These are phyloP conservation scores for Phaffia tasmanica DNA, from an alignment of 768 basidiomycete genomes.

Conservation along the genomic window DNA sequence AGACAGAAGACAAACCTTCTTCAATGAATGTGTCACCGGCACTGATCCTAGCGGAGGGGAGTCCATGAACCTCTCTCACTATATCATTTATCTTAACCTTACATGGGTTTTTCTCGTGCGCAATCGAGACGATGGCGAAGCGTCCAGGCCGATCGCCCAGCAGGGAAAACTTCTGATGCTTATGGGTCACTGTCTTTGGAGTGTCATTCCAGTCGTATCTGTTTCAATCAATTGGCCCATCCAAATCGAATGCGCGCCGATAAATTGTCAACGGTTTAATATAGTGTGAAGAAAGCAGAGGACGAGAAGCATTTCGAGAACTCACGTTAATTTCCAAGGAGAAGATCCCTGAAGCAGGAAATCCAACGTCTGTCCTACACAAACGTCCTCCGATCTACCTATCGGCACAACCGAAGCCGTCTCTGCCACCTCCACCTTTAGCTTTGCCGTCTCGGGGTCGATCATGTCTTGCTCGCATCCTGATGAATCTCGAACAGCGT, in stretches of 20 bases:
- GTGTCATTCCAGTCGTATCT: constrained; percentile 77
- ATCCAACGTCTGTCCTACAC: constrained; percentile 77
- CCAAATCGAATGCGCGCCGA: not conserved
- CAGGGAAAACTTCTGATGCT: constrained; percentile 73
- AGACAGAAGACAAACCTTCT: constrained; percentile 51
- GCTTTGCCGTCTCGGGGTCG: not conserved
- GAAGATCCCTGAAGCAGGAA: constrained; percentile 90
- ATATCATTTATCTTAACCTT: constrained; percentile 66
- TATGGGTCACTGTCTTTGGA: constrained; percentile 58
- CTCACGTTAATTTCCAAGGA: constrained; percentile 79
- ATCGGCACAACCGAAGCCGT: constrained; percentile 84
- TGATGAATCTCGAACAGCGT: constrained; percentile 66
- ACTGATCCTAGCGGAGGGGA: constrained; percentile 80
- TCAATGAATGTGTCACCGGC: constrained; percentile 70
- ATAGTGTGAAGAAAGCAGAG: constrained; percentile 11
- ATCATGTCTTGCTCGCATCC: constrained; percentile 49
- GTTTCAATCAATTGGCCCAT: not conserved
- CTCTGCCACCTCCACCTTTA: constrained; percentile 75
- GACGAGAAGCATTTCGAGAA: constrained; percentile 9
- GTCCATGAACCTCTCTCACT: constrained; percentile 58
- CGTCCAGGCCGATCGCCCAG: constrained; percentile 68
- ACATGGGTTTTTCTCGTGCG: constrained; percentile 74
- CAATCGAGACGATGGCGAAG: constrained; percentile 75
- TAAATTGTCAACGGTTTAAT: not conserved
- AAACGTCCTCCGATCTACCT: constrained; percentile 65